Base-by-base conservation (phyloP, 495 filamentous ascomycete species). In the Tuber microsphaerosporum region DNA sequence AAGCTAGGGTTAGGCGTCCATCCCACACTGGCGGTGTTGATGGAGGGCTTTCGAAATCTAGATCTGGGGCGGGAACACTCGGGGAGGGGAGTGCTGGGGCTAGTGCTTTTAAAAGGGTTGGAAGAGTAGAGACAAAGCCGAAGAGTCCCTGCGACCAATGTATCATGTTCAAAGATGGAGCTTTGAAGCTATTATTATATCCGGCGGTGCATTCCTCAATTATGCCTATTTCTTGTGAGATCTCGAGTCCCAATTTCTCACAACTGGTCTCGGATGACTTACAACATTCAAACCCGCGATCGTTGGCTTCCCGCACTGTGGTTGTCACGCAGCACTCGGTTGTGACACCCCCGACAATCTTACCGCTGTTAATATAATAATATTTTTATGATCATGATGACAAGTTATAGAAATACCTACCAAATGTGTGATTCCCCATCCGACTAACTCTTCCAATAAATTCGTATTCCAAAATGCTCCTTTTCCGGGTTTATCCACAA, bases 241-340 rank as follows among this genome's bases (percentile, higher is more conserved):
- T 71, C 43, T 75, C 39, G 74, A 68, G 48, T 48, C 34, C 44
- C 51, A 41, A 61, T 31, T 41, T 56, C 39, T 37, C n/a, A 39
- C 22, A 56, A 69, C 9, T 20, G 56, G 31, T 41, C 22, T 65
- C 42, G 78, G 31, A 83, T 65, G 56, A 85, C 80, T 86, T 81
- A 84, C 88, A 87, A 84, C 91, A 92, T 76, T 93, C 90, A 79
- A 90, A 93, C 0, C 91, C 91, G 19, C 91, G 88, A 82, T 92
- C 91, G 81, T 90, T 91, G 71, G 90, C 90, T 78, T 93, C 91
- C 70, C 90, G 86, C 75, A 92, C 85, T 1, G 90, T 92, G 1
- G 88, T 90, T 31, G 87, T 88, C 8, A 93, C 90, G 76, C 90
- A 92, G 39, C 90, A 88, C 75, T 90, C 89, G 0, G 87, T 87